These are phyloP conservation scores for Eragrostis nindensis DNA, from an alignment of 176 grass and related monocot genomes.

Conservation along the genomic window DNA sequence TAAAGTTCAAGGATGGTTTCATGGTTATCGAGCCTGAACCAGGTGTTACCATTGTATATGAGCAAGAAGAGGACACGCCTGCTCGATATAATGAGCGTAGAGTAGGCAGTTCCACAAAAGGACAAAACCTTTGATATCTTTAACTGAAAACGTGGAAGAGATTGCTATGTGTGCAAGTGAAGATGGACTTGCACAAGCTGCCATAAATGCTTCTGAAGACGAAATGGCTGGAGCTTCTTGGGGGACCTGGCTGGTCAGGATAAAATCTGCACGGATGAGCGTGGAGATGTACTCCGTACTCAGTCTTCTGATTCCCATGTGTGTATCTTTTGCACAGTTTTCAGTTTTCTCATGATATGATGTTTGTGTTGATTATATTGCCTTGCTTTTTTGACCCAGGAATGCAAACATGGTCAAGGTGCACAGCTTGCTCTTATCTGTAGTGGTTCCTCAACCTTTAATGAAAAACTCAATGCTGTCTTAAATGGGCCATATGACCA, in stretches of 20 bases:
- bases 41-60: too few species aligned
- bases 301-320: slow-evolving; percentile 30
- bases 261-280: slow-evolving; percentile 24
- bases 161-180: neutral
- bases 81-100: slow-evolving; percentile 19
- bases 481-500: too few species aligned
- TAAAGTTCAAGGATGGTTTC: too few species aligned
- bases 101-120: neutral
- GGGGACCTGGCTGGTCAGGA: slow-evolving; percentile 12
- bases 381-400: slow-evolving; percentile 32
- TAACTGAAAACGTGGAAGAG: slow-evolving; percentile 20
- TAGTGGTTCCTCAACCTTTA: slow-evolving; percentile 48
- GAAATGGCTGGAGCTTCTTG: too few species aligned
- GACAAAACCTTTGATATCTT: neutral
- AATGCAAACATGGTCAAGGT: slow-evolving; percentile 27
- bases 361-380: neutral
- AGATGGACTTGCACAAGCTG: neutral
- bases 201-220: neutral
- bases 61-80: neutral
- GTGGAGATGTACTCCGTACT: slow-evolving; percentile 1
- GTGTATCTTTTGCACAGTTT: slow-evolving; percentile 24
- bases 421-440: slow-evolving; percentile 33
- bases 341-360: neutral
- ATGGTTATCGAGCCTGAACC: too few species aligned
- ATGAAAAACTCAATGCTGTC: slow-evolving; percentile 57